Evolutionary conservation across 805 yeast genomes (phyloP).

Genomic region (Sugiyamaella qingdaonensis): DNA sequence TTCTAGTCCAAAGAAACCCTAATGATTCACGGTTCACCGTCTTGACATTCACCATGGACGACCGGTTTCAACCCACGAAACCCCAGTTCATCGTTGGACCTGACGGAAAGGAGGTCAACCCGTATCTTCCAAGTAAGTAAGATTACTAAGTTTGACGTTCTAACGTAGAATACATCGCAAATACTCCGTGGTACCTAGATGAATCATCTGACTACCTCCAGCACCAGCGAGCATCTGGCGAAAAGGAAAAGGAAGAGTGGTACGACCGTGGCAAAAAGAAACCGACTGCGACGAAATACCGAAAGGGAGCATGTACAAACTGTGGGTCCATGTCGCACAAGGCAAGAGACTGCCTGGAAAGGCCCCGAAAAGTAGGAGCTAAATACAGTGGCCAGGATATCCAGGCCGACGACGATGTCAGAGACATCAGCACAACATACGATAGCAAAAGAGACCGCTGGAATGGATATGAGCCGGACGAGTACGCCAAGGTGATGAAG

Average conservation of each 20-base stretch:
- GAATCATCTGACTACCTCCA: conserved; percentile 22
- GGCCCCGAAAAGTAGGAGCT: conserved; percentile 44
- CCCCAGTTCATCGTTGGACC: conserved; percentile 3
- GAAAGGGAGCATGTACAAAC: conserved; percentile 47
- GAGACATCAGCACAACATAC: conserved; percentile 40
- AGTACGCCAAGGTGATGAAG: conserved; percentile 50
- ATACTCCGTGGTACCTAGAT: conserved; percentile 33
- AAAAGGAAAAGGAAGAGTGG: conserved; percentile 26
- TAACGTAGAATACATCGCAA: conserved; percentile 25
- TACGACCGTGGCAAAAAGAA: conserved; percentile 30
- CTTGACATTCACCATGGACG: background rate
- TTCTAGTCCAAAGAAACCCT: too few relatives aligned
- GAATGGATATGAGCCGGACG: conserved; percentile 69
- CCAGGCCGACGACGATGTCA: conserved; percentile 26
- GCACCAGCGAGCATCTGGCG: conserved; percentile 27
- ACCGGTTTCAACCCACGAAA: conserved; percentile 3
- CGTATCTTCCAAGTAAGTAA: conserved; percentile 31
- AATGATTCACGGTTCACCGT: too few relatives aligned
- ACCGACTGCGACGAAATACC: conserved; percentile 30
- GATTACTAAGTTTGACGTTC: background rate
- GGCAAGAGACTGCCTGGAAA: conserved; percentile 54
- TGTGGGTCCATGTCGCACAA: conserved; percentile 54
- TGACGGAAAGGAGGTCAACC: conserved; percentile 28
- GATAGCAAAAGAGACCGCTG: conserved; percentile 75
- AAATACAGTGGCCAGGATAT: conserved; percentile 33